These are phyloP conservation scores for Metschnikowia hibisci DNA, from an alignment of 805 yeast genomes.

Conservation along the genomic window DNA sequence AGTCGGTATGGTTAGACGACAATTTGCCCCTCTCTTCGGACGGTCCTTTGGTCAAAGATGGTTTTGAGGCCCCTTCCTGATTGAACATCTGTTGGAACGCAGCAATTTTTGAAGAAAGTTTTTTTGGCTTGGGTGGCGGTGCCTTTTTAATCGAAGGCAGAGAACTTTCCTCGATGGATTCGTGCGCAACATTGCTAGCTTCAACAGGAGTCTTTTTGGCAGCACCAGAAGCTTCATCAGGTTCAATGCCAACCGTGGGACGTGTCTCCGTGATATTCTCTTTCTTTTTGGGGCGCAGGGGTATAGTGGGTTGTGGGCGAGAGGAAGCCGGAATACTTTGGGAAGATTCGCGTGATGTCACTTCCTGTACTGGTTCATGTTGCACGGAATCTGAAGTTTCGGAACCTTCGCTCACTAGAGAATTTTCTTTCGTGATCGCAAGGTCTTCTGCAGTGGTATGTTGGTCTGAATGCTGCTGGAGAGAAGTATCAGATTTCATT, in stretches of 20 bases:
- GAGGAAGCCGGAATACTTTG: background rate
- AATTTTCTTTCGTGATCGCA: no score
- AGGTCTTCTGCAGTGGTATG: no score
- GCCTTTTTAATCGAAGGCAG: slow-evolving; percentile 15
- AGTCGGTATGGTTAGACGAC: slow-evolving; percentile 39
- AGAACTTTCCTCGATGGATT: background rate
- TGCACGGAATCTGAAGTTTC: no score
- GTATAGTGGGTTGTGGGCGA: slow-evolving; percentile 7
- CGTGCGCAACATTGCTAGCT: background rate
- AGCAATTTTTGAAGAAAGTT: slow-evolving; percentile 73
- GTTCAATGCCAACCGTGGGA: background rate
- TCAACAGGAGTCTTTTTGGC: background rate
- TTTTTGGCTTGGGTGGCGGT: slow-evolving; percentile 71
- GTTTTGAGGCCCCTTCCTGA: slow-evolving; percentile 16
- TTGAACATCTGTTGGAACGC: slow-evolving; percentile 77
- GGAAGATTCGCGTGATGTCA: no score
- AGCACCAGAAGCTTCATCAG: background rate
- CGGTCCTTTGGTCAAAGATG: slow-evolving; percentile 11
- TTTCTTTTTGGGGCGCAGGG: slow-evolving; percentile 7
- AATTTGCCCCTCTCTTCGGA: slow-evolving; percentile 18
- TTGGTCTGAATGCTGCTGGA: no score
- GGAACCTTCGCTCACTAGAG: no score
- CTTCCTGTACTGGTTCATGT: no score
- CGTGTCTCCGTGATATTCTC: background rate
- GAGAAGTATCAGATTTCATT: no score